Conservation (phyloP, 345 rosid species). For the Jatropha curcas region DNA sequence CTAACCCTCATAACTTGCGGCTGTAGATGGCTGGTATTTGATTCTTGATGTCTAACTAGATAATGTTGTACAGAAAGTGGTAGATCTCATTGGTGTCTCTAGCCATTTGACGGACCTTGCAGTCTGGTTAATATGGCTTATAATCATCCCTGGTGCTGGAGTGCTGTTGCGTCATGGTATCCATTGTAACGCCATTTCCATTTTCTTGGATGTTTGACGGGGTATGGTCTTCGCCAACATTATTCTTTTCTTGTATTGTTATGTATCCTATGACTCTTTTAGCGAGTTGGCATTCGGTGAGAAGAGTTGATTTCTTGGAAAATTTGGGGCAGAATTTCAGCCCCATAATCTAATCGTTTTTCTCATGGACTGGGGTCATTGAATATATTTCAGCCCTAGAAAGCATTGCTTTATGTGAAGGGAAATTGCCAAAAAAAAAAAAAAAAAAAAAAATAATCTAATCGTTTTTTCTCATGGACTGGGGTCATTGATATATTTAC, state of each 20-base stretch:
- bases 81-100: slow-evolving; percentile 25
- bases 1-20: slow-evolving; percentile 58
- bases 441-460: no score
- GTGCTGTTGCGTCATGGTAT: slow-evolving; percentile 15
- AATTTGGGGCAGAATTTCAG: background rate
- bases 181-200: slow-evolving; percentile 18
- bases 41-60: slow-evolving; percentile 41
- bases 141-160: slow-evolving; percentile 22
- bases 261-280: slow-evolving; percentile 13
- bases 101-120: slow-evolving; percentile 25
- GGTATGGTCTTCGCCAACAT: slow-evolving; percentile 16
- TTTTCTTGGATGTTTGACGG: slow-evolving; percentile 23
- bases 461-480: no score
- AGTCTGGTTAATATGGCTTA: slow-evolving; percentile 28
- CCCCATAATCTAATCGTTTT: slow-evolving; percentile 12
- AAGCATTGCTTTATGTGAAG: slow-evolving; percentile 4
- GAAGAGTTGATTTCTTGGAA: slow-evolving; percentile 1
- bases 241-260: slow-evolving; percentile 18
- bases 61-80: slow-evolving; percentile 51
- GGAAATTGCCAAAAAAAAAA: background rate
- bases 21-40: slow-evolving; percentile 45
- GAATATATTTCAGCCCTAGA: background rate
- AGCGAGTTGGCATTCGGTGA: slow-evolving; percentile 10
- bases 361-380: background rate
- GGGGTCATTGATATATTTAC: no score